Conservation (phyloP, 2,329 filamentous ascomycete genomes). For the Emydomyces testavorans region DNA sequence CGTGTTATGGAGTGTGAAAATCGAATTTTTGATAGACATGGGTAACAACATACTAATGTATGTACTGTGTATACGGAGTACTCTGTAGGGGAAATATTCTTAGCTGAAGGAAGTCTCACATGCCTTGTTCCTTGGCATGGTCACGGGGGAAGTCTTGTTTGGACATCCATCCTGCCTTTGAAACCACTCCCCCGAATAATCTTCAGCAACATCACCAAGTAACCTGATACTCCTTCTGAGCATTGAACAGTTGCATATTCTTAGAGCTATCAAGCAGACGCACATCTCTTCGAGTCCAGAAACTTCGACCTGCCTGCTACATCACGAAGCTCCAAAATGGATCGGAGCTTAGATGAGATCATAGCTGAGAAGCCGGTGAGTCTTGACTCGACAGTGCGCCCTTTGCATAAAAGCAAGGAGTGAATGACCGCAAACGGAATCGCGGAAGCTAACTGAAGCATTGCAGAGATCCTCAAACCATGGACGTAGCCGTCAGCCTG, state of each 20-base stretch:
- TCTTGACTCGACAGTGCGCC: not conserved
- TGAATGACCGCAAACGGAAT: not conserved
- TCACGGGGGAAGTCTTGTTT: not conserved
- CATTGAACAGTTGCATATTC: not conserved
- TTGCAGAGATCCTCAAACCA: constrained; percentile 20
- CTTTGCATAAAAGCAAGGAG: not conserved
- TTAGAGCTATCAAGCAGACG: not conserved
- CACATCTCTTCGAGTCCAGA: not conserved
- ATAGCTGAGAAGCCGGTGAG: constrained; percentile 50
- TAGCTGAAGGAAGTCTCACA: no score
- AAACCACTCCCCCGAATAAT: not conserved
- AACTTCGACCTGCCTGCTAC: not conserved
- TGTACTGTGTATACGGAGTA: no score
- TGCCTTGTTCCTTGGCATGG: constrained; percentile 1
- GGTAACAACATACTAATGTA: no score
- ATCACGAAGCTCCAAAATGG: constrained; percentile 37
- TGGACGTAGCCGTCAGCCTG: constrained; percentile 27
- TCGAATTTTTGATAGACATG: no score
- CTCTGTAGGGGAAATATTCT: no score
- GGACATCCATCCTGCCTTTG: no score
- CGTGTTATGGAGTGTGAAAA: no score
- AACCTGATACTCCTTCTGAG: not conserved
- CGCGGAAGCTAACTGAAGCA: not conserved
- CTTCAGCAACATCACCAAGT: not conserved
- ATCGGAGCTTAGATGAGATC: constrained; percentile 54